phyloP scores from a whole-genome alignment of 768 basidiomycete species.

The Leccinum truebloodii region DNA sequence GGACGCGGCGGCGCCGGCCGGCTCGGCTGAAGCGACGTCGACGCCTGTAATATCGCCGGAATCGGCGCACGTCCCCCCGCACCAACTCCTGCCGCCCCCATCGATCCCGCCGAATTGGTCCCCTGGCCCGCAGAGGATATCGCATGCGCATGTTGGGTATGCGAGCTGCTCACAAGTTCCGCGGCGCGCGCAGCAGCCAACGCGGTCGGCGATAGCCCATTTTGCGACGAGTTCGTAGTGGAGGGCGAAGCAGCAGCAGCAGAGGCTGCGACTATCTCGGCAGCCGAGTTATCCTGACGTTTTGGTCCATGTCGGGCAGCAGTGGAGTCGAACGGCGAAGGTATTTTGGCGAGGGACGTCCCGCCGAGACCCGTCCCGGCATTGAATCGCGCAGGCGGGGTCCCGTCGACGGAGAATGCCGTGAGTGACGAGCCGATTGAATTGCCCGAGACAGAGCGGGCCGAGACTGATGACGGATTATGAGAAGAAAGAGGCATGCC shows the following conservation, averaged over 20 bases:
- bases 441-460: slow-evolving; percentile 23
- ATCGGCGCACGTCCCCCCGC: slow-evolving; percentile 28
- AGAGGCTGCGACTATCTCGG: slow-evolving; percentile 22
- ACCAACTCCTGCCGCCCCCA: background rate
- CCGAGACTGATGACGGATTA: slow-evolving; percentile 35
- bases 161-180: slow-evolving; percentile 59
- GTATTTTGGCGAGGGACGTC: slow-evolving; percentile 45
- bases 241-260: background rate
- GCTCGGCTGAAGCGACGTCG: slow-evolving; percentile 51
- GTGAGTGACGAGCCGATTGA: slow-evolving; percentile 34
- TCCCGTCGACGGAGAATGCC: slow-evolving; percentile 34
- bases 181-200: slow-evolving; percentile 59
- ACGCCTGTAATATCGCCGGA: slow-evolving; percentile 24
- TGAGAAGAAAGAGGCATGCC: slow-evolving; percentile 20
- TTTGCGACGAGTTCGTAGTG: slow-evolving; percentile 23
- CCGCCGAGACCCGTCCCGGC: slow-evolving; percentile 93
- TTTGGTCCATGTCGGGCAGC: slow-evolving; percentile 37
- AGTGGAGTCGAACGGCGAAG: slow-evolving; percentile 32
- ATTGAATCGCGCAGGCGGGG: slow-evolving; percentile 77
- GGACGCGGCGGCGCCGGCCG: slow-evolving; percentile 74
- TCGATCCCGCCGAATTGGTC: slow-evolving; percentile 1
- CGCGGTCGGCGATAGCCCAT: slow-evolving; percentile 43
- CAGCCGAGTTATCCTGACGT: slow-evolving; percentile 50
- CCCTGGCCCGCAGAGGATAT: slow-evolving; percentile 38
- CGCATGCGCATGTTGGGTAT: slow-evolving; percentile 40